phyloP scores from a whole-genome alignment of 2,329 filamentous ascomycete genomes.

The Aureobasidium vineae region DNA sequence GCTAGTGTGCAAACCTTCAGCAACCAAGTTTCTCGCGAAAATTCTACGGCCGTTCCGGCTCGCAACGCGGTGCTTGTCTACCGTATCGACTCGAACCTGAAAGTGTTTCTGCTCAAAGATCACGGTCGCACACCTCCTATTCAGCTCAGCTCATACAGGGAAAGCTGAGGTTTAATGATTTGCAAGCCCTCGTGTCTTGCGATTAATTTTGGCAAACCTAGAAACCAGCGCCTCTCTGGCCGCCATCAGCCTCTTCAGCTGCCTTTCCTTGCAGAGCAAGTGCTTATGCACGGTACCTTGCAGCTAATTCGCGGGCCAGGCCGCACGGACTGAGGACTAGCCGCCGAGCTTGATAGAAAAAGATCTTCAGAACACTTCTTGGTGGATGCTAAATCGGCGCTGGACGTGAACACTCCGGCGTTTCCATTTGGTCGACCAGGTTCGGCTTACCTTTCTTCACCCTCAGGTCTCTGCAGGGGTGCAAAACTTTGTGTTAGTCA shows the following conservation, averaged over 20 bases:
- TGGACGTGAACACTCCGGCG: background rate
- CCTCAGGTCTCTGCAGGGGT: slow-evolving; percentile 7
- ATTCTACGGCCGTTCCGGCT: slow-evolving; percentile 6
- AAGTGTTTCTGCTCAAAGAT: background rate
- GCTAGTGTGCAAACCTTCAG: slow-evolving; percentile 21
- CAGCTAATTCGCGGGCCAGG: slow-evolving; percentile 14
- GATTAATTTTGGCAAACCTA: background rate
- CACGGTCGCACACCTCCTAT: background rate
- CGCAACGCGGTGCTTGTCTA: background rate
- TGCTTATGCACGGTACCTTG: slow-evolving; percentile 16
- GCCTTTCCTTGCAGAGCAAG: background rate
- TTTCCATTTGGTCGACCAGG: slow-evolving; percentile 7
- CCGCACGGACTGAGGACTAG: slow-evolving; percentile 19
- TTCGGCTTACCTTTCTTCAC: background rate
- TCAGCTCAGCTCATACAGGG: slow-evolving; percentile 3
- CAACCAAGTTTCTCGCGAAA: slow-evolving; percentile 14
- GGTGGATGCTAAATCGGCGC: slow-evolving; percentile 1
- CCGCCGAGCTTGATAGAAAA: slow-evolving; percentile 9
- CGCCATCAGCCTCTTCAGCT: slow-evolving; percentile 1
- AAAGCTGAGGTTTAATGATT: background rate
- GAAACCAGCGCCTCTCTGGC: background rate
- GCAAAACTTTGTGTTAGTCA: background rate
- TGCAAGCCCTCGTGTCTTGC: background rate
- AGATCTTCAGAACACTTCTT: background rate
- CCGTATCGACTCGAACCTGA: background rate